Evolutionary conservation across 176 grass and related monocot genomes (phyloP).

Genomic region (Luzula sylvatica): DNA sequence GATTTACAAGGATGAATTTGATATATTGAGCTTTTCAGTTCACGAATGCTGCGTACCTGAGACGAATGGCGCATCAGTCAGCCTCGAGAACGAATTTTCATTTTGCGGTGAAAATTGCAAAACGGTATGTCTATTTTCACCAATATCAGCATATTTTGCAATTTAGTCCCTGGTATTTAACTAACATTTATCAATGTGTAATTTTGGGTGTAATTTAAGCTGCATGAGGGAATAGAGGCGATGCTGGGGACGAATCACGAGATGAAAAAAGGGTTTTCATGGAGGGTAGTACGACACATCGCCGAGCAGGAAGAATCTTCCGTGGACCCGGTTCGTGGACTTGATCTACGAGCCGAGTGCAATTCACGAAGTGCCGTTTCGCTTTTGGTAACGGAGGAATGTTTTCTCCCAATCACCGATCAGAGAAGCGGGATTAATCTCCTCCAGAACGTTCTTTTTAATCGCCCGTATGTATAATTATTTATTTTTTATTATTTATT

Average conservation of each 20-base stretch:
- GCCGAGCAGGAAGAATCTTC: constrained; percentile 36
- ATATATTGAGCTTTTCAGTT: constrained; percentile 30
- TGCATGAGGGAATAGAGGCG: constrained; percentile 57
- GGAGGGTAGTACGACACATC: constrained; percentile 54
- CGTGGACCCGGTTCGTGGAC: constrained; percentile 22
- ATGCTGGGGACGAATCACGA: constrained; percentile 71
- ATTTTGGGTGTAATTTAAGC: constrained; percentile 23
- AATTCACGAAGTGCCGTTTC: constrained; percentile 88
- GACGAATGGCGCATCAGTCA: constrained; percentile 19
- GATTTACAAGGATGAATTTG: no score
- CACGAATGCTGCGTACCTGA: constrained; percentile 56
- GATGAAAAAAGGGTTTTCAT: constrained; percentile 63
- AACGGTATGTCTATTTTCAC: constrained; percentile 37
- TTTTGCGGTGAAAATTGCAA: constrained; percentile 82
- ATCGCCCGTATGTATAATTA: constrained; percentile 72
- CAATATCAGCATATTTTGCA: constrained; percentile 11
- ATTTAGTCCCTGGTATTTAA: neutral
- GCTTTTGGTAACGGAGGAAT: constrained; percentile 85
- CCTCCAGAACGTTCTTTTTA: constrained; percentile 82
- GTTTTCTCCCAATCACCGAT: constrained; percentile 88
- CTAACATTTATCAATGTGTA: neutral
- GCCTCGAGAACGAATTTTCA: constrained; percentile 21
- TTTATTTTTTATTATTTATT: constrained; percentile 13
- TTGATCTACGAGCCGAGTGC: constrained; percentile 48
- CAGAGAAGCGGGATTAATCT: constrained; percentile 90